Evolutionary conservation across 129 eudicot species (phyloP), one percentile per base, ranked within the genome.

Genomic region (Glebionis coronaria): DNA sequence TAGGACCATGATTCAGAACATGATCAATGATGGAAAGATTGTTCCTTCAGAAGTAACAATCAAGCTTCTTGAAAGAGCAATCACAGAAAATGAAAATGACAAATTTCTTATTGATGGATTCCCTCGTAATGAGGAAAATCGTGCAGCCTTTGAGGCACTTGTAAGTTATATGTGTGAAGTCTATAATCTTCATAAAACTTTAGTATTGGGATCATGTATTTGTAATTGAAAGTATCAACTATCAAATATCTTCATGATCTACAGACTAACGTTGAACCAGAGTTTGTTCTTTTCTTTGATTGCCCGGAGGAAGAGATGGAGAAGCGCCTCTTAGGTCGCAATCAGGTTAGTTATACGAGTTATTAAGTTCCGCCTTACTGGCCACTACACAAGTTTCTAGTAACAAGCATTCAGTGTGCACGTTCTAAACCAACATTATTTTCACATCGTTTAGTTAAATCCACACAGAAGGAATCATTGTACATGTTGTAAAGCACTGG

Each of bases 121-220:
- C 61, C 97, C 99, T 65, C 99, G 99, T 45, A 93, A 93, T 75
- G 99, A 93, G 82, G 99, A 93, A 79, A 93, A 93, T 55, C 95
- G 99, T 72, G 97, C 95, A 38, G 87, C 89, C 16, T 93, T 93
- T 61, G 99, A 93, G 74, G 72, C 82, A 31, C 87, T 84, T 62
- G 97, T 93, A 77, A 82, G 99, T 82, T 19, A 21, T 69, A 14
- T 61, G 31, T 2, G 21, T 65, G 35, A 8, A 56, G 54, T 21
- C 56, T 29, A 3, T 69, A 21, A 69, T 57, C 2, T 28, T 40
- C 35, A 68, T 15, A 20, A 4, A 29, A 47, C 28, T 64, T 44
- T 72, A 14, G 16, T 55, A 49, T 12, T 9, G 0, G 12, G 23
- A 7, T 50, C 21, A 53, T 4, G 13, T 58, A 44, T 60, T 3